Evolutionary conservation across 768 basidiomycete genomes (phyloP), one percentile per base, ranked within the genome.

Genomic region (Porphyrellus cyaneotinctus): DNA sequence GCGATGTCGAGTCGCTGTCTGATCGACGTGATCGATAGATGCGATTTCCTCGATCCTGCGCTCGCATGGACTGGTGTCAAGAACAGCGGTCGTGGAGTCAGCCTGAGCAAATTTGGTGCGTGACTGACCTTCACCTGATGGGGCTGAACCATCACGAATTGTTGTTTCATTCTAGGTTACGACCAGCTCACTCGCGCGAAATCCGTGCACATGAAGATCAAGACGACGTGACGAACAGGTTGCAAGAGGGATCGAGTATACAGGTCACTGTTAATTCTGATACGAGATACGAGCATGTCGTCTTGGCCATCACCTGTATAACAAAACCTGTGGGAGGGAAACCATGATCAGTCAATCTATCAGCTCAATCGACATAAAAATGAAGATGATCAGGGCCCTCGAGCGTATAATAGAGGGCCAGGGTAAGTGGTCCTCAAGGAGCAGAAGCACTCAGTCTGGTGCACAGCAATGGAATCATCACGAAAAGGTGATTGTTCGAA

Each of bases 21-120:
- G 14, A 54, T 38, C 1, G 17, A n/a, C 11, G 8, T 3, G 14
- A 44, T n/a, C 18, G 23, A 42, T 56, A 88, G 88, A 38, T 91
- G 89, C 60, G 95, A 99, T 70, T 86, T 77, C 63, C 77, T 97
- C 22, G 97, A 99, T 64, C 95, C 97, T 2, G 92, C 94, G 6
- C 74, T 98, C 2, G 80, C 90, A 0, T 99, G 97, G 97, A 90
- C 87, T 3, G 97, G 95, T 2, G 87, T 91, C 43, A 98, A 97
- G 75, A 74, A 97, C 62, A 93, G 88, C 49, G 97, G 97, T 23
- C 76, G 94, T 26, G 97, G 95, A 2, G 75, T 97, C 54, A 94
- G 91, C 62, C 72, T 98, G 60, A 92, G 90, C 66, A 85, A 87
- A 64, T 93, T 90, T 58, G 95, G 94, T 91, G 51, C 51, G 82